phyloP scores from a whole-genome alignment of 73 alveolate genomes.

The Paramecium bursaria region DNA sequence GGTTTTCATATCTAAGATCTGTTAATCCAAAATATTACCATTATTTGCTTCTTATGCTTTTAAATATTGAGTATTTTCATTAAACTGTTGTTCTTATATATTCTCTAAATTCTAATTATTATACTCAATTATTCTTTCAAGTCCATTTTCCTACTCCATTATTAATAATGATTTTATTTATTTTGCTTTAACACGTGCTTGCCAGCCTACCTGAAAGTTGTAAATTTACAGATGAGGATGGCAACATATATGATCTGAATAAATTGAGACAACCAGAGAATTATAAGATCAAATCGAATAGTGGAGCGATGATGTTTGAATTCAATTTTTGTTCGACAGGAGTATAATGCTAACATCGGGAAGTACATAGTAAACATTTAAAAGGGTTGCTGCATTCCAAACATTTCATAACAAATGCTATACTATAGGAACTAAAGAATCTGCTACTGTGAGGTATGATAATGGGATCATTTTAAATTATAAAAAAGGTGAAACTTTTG shows the following conservation, averaged over 20 bases:
- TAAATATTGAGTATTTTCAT: too few relatives aligned
- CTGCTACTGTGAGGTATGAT: constrained; percentile 51
- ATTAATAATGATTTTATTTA: too few relatives aligned
- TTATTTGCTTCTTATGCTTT: too few relatives aligned
- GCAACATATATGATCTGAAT: constrained; percentile 35
- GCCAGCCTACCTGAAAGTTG: constrained; percentile 56
- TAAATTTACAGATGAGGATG: constrained; percentile 49
- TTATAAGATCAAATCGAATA: constrained; percentile 31
- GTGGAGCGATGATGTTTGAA: constrained; percentile 61
- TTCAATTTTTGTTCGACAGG: constrained; percentile 56
- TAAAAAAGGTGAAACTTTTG: constrained; percentile 17
- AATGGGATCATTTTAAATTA: constrained; percentile 42
- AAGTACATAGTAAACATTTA: not conserved
- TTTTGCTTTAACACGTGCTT: too few relatives aligned
- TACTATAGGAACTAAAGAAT: constrained; percentile 25
- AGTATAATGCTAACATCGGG: constrained; percentile 53
- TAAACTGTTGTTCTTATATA: too few relatives aligned
- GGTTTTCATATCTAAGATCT: too few relatives aligned
- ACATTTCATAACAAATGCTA: constrained; percentile 55
- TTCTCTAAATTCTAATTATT: too few relatives aligned
- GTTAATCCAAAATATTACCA: too few relatives aligned
- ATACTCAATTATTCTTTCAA: too few relatives aligned
- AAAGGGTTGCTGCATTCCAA: constrained; percentile 55
- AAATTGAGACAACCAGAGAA: constrained; percentile 6
- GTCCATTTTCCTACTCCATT: too few relatives aligned